Evolutionary conservation across 2,329 filamentous ascomycete species (phyloP).

Genomic region (Neonectria hederae): DNA sequence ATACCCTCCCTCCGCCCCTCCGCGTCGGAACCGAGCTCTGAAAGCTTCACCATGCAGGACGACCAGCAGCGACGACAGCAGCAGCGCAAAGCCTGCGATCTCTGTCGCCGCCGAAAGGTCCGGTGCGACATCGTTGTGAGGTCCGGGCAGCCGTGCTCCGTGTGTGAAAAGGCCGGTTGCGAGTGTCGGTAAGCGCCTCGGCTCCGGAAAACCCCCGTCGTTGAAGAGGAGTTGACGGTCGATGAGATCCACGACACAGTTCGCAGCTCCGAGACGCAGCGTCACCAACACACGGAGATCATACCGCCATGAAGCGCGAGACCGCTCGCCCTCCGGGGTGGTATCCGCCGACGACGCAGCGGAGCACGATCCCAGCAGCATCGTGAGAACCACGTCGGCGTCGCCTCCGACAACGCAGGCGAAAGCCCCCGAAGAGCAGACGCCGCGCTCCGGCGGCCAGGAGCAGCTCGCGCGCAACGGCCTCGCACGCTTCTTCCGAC

Average conservation of each 20-base stretch:
- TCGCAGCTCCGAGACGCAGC: slow-evolving; percentile 30
- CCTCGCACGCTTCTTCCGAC: slow-evolving; percentile 37
- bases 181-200: slow-evolving; percentile 38
- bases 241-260: slow-evolving; percentile 36
- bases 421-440: slow-evolving; percentile 16
- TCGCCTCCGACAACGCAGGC: slow-evolving; percentile 5
- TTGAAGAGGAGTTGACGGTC: slow-evolving; percentile 7
- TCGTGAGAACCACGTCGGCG: slow-evolving; percentile 10
- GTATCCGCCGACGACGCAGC: slow-evolving; percentile 24
- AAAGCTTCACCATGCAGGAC: slow-evolving; percentile 6
- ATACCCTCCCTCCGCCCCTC: neutral
- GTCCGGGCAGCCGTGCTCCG: slow-evolving; percentile 32
- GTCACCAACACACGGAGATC: slow-evolving; percentile 22
- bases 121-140: slow-evolving; percentile 37
- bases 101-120: slow-evolving; percentile 40
- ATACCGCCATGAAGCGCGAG: neutral
- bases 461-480: slow-evolving; percentile 38
- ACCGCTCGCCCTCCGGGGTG: slow-evolving; percentile 10
- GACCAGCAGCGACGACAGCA: slow-evolving; percentile 42
- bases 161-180: slow-evolving; percentile 38
- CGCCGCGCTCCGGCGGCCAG: slow-evolving; percentile 24
- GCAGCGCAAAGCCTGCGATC: slow-evolving; percentile 40
- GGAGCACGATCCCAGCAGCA: neutral
- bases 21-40: slow-evolving; percentile 5
- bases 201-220: slow-evolving; percentile 22